These are phyloP conservation scores for Suillus placidus DNA, from an alignment of 768 basidiomycete genomes.

Conservation along the genomic window DNA sequence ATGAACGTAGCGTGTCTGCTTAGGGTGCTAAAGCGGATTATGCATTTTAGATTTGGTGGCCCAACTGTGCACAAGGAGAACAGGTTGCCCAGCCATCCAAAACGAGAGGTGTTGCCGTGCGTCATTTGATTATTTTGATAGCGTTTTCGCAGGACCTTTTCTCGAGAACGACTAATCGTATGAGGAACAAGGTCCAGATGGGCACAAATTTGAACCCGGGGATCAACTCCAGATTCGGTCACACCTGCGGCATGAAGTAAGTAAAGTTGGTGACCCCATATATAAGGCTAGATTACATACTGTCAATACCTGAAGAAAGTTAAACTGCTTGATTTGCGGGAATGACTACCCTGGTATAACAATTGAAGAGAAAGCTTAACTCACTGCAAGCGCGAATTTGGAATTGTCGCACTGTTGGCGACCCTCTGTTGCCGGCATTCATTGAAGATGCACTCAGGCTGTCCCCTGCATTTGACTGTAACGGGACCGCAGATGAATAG, in stretches of 20 bases:
- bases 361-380: conserved; percentile 24
- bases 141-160: conserved; percentile 36
- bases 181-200: conserved; percentile 25
- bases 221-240: conserved; percentile 21
- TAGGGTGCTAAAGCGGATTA: conserved; percentile 21
- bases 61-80: conserved; percentile 29
- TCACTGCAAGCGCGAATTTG: conserved; percentile 22
- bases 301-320: conserved; percentile 14
- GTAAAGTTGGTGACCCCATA: conserved; percentile 21
- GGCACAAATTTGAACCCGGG: conserved; percentile 22
- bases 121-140: conserved; percentile 42
- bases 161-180: conserved; percentile 41
- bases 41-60: conserved; percentile 26
- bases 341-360: conserved; percentile 29
- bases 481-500: conserved; percentile 26
- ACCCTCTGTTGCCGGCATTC: conserved; percentile 29
- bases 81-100: conserved; percentile 30
- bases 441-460: not conserved
- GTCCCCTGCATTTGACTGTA: conserved; percentile 38
- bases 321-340: conserved; percentile 31
- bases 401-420: conserved; percentile 21
- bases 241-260: conserved; percentile 26
- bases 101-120: conserved; percentile 34
- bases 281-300: conserved; percentile 33
- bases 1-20: conserved; percentile 19